Base-by-base conservation (phyloP, 495 filamentous ascomycete species). In the Parathielavia hyrcaniae region DNA sequence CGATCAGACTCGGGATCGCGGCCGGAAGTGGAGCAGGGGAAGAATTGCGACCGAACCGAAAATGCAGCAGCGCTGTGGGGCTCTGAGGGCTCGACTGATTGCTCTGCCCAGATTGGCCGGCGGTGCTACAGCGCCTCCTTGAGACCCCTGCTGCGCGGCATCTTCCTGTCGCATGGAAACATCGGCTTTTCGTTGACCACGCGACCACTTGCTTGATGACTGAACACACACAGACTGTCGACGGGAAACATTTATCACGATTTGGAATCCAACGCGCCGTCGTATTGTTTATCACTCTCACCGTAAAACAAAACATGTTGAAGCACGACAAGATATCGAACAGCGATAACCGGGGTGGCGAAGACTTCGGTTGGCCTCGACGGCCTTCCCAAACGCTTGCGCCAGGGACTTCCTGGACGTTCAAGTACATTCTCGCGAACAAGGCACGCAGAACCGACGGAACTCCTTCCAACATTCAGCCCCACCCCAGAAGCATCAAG, bases 1-100 rank as follows among this genome's bases (percentile, higher is more conserved):
- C 41, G 59, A 61, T 61, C 59, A 57, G 16, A 53, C 54, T 47
- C n/a, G n/a, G 4, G 49, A 49, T 50, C 53, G 32, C 9, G 47
- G 38, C 38, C 20, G 39, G 47, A 32, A 48, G 58, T 40, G 53
- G 41, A 35, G 39, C 35, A 56, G 40, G 47, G 22, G 43, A 38
- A 52, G 50, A 48, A n/a, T n/a, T n/a, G n/a, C n/a, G n/a, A n/a
- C n/a, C n/a, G n/a, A 47, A 40, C 44, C 53, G 5, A 47, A 38
- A 30, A 12, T 55, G 43, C 40, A 35, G 10, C 53, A 55, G 19
- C 7, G 7, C 13, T 23, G 53, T 55, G 53, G 43, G 53, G 30
- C n/a, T 14, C 14, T 19, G 12, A 20, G 1, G 22, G 3, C 17
- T 3, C 9, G 9, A 14, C 14, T 54, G 51, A 43, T 34, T 7